phyloP scores from a whole-genome alignment of 768 basidiomycete species.

The Tubosaeta sp. region DNA sequence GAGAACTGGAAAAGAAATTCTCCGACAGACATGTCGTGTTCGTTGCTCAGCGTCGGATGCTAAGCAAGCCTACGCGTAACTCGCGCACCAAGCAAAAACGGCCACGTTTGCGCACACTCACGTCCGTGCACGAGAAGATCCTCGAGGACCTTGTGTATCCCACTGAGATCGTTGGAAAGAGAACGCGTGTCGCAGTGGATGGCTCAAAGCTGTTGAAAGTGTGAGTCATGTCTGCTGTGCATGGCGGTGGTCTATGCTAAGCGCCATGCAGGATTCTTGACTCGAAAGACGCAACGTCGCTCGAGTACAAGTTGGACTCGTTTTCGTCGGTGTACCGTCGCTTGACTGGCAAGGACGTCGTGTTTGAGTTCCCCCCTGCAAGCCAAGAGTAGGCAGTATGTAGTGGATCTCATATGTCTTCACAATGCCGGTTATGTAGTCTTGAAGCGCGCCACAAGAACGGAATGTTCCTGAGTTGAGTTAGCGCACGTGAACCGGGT shows the following conservation, averaged over 20 bases:
- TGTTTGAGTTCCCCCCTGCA: constrained; percentile 85
- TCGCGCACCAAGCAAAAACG: constrained; percentile 94
- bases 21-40: constrained; percentile 99
- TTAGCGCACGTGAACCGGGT: constrained; percentile 31
- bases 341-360: constrained; percentile 95
- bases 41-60: constrained; percentile 96
- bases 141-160: constrained; percentile 99
- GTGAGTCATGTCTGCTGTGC: constrained; percentile 50
- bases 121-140: constrained; percentile 96
- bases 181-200: constrained; percentile 89
- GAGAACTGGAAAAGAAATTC: constrained; percentile 99
- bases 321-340: constrained; percentile 96
- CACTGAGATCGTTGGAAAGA: constrained; percentile 98
- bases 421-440: constrained; percentile 35
- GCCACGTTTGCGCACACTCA: constrained; percentile 94
- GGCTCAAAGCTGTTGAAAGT: constrained; percentile 97
- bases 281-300: constrained; percentile 93
- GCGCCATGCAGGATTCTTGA: constrained; percentile 75
- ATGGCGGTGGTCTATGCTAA: constrained; percentile 15
- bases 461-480: constrained; percentile 11
- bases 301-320: constrained; percentile 99
- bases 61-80: constrained; percentile 93
- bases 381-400: constrained; percentile 53
- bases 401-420: constrained; percentile 28
- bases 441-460: constrained; percentile 20